phyloP scores from a whole-genome alignment of 2,329 filamentous ascomycete genomes.

The Paecilomyces formosus region DNA sequence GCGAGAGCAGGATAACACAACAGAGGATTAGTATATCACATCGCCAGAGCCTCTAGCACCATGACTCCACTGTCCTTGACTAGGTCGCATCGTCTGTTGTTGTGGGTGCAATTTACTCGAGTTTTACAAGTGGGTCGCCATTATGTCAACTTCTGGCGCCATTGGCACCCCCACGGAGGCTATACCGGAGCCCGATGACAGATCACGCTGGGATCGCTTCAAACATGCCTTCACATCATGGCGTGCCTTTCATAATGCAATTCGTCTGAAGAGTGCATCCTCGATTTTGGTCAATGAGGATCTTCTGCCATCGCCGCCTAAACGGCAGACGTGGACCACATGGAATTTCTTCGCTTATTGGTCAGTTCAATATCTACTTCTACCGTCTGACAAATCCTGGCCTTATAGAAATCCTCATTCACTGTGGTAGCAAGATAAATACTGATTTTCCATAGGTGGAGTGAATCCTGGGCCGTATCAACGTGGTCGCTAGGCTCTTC shows the following conservation, averaged over 20 bases:
- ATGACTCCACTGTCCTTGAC: not conserved
- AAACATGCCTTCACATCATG: conserved; percentile 8
- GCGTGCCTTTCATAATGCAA: conserved; percentile 7
- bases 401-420: no score
- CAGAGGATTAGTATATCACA: not conserved
- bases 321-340: conserved; percentile 13
- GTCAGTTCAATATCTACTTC: conserved; percentile 1
- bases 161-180: not conserved
- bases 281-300: conserved; percentile 15
- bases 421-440: not conserved
- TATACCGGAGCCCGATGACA: not conserved
- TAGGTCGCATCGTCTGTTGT: not conserved
- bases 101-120: not conserved
- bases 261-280: conserved; percentile 10
- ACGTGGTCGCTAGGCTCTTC: conserved; percentile 15
- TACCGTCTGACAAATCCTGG: no score
- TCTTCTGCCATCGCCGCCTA: conserved; percentile 12
- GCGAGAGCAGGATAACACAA: not conserved
- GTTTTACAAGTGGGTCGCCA: not conserved
- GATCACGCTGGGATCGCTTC: conserved; percentile 6
- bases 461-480: conserved; percentile 15
- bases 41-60: not conserved
- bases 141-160: not conserved
- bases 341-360: conserved; percentile 17
- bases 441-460: conserved; percentile 9